Evolutionary conservation across 257 asterid species (phyloP).

Genomic region (Gentiana macrophylla): DNA sequence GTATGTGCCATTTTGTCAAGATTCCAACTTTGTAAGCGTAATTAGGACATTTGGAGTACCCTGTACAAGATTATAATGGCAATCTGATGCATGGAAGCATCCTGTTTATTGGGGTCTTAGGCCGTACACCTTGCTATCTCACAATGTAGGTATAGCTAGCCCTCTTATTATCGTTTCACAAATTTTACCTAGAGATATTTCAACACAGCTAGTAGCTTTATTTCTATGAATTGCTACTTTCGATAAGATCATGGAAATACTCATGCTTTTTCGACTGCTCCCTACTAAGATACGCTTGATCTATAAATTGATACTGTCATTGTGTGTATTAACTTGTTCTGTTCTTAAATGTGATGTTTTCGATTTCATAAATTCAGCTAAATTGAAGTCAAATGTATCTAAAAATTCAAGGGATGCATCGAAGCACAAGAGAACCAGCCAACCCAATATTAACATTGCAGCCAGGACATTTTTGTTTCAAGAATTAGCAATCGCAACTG

Average conservation of each 20-base stretch:
- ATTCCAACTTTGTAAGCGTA: background rate
- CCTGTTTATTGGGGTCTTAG: background rate
- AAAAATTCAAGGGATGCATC: constrained; percentile 16
- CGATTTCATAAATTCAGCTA: constrained; percentile 25
- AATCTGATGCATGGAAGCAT: background rate
- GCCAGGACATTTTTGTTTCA: constrained; percentile 69
- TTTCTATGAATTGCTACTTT: background rate
- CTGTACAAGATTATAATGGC: background rate
- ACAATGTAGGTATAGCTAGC: background rate
- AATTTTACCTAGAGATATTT: background rate
- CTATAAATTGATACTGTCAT: background rate
- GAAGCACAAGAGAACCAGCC: constrained; percentile 38
- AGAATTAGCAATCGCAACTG: constrained; percentile 70
- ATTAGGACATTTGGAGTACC: background rate
- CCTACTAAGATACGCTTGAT: background rate
- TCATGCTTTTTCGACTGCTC: background rate
- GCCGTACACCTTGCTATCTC: background rate
- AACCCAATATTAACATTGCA: constrained; percentile 44
- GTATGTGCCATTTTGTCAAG: background rate
- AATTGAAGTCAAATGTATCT: constrained; percentile 19
- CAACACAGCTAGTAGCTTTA: background rate
- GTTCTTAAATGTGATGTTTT: background rate
- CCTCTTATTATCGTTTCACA: no score
- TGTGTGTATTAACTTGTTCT: background rate
- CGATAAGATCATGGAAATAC: background rate